Base-by-base conservation (phyloP, 1,284 basidiomycete genomes). In the Cyathus pygmaeus region DNA sequence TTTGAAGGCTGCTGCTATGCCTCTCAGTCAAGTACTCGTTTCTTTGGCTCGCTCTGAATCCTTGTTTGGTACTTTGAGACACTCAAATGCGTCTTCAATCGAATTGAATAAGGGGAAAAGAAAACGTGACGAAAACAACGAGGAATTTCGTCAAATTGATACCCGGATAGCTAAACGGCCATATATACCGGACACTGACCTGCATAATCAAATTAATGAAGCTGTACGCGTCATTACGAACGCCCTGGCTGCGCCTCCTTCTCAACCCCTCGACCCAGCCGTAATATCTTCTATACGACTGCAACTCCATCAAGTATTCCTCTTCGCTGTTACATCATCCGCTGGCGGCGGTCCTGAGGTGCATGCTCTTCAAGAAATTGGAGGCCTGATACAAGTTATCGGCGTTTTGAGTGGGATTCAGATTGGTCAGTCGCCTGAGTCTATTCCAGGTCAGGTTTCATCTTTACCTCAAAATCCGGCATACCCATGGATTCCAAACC, bases 361-460 rank as follows among this genome's bases (percentile, higher is more conserved):
- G 73, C 82, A 85, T 59, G 77, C 82, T 1, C 76, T 93, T 3
- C 90, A 91, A 70, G 91, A 93, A 72, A 86, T 93, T 47, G 85
- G 87, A 47, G 89, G 89, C 11, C 81, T 93, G 59, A 90, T 92
- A 61, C 91, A 93, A 67, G 89, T 92, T 66, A 83, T 93, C 50
- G 91, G 91, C 26, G 88, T 93, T 31, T 84, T 93, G 59, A 89
- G 87, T 63, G 89, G 88, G 2, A 89, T 91, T 44, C 89, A 87
- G 65, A 91, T 92, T 53, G 88, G 87, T 17, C 83, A 86, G 55
- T 73, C 83, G 42, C 74, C 80, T 31, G 67, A 71, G 13, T 65
- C 74, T 30, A 73, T 75, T 24, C 63, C 33, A 36, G 33, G 33
- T 36, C 33, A 15, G 33, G 33, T 36, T 75, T 17, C 67, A 65